Evolutionary conservation across 202 grass and related monocot species (phyloP), one percentile per base, ranked within the genome.

Genomic region (Cymbopogon flexuosus): DNA sequence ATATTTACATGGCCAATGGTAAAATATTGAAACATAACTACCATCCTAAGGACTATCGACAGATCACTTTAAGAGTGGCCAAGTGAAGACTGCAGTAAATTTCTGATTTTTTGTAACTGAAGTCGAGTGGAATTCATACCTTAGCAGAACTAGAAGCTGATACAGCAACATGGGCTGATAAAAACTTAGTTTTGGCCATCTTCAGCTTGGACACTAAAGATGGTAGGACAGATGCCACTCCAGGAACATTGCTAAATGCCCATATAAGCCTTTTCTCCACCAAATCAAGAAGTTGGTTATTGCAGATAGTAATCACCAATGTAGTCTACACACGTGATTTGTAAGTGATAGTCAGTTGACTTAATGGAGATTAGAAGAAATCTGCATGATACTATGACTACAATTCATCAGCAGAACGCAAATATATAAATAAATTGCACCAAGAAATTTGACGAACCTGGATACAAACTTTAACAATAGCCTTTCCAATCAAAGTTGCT

Each of bases 261-360:
- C 90, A 95, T 47, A 93, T 84, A 76, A 99, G 73, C 78, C 84
- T 93, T 70, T 93, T 88, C 86, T 99, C 96, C 74, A 96, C 70
- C 65, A 93, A 85, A 79, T 99, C 92, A 52, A 99, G 83, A 66
- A 96, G 90, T 90, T 99, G 90, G 83, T 99, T 96, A 70, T 99
- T 99, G 77, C 93, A 93, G 70, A 96, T 45, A 58, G 89, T 87
- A 64, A 99, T 90, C 54, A 99, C 93, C 43, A 93, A 91, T 12
- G 90, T 82, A 73, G 90, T 96, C 92, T 99, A 88, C 54, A 82
- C 12, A 72, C 83, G 72, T 85, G 75, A 74, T 79, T 83, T 80
- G 45, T 69, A 76, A 79, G 39, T 18, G 49, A 70, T 37, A 43
- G 37, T 64, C 69, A 84, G 16, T 68, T 58, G n/a, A 19, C 30